Base-by-base conservation (phyloP, 164 flowering plant genomes). In the Stephania yunnanensis region DNA sequence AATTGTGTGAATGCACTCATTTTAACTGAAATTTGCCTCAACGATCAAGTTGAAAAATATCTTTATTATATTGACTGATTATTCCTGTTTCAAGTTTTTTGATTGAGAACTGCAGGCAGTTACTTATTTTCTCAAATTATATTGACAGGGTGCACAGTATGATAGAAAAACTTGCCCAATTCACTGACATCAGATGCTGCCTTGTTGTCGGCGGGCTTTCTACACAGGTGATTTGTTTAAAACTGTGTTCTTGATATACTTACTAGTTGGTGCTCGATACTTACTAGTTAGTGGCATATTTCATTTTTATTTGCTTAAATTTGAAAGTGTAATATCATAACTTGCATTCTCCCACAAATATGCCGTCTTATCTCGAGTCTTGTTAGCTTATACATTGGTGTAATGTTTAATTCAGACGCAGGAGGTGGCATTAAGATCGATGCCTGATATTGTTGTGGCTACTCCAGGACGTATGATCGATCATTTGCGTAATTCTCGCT, bases 401-500 rank as follows among this genome's bases (percentile, higher is more conserved):
- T 64, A 36, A 67, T 73, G 53, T 76, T 79, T 52, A 74, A 75
- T 79, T 69, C 84, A 95, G 98, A 81, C 78, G 76, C 99, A 95
- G 89, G 98, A 90, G 83, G 81, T 86, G 67, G 96, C 92, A 69
- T 81, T 95, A 82, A 91, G 98, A 76, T 85, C 94, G 71, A 84
- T 86, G 93, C 97, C 97, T 30, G 98, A 95, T 84, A 88, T 95
- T 86, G 95, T 95, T 83, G 98, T 95, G 80, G 99, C 98, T 13
- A 95, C 99, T 78, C 99, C 97, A 1, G 98, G 99, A 71, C 92
- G 99, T 46, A 91, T 95, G 90, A 90, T 95, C 69, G 99, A 95
- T 82, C 99, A 95, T 81, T 81, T 95, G 55, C 92, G 91, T 65
- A 95, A 95, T 84, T 90, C 99, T 46, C 89, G 87, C 90, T 95